phyloP scores from a whole-genome alignment of 2,329 filamentous ascomycete genomes.

The Alternaria brassicicola region DNA sequence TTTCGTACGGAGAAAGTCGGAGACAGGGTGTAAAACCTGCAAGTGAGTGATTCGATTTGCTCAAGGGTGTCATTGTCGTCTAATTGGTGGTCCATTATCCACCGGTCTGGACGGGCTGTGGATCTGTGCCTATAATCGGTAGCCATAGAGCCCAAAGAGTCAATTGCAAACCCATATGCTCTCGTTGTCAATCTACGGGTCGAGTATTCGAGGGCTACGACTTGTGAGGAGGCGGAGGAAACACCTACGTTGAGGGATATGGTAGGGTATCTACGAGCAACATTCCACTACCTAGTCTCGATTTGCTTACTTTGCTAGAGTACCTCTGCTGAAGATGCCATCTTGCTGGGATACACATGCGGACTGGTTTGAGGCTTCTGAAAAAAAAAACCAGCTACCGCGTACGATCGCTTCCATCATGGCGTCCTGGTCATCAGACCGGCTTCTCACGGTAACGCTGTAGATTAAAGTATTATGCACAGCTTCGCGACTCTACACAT shows the following conservation, averaged over 20 bases:
- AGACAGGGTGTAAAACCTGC: conserved; percentile 13
- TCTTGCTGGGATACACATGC: conserved; percentile 49
- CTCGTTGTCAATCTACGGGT: conserved; percentile 45
- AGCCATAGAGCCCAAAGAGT: conserved; percentile 32
- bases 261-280: not conserved
- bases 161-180: conserved; percentile 47
- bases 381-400: conserved; percentile 29
- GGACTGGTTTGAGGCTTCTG: conserved; percentile 51
- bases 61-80: not conserved
- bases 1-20: not conserved
- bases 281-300: not conserved
- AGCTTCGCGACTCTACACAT: conserved; percentile 45
- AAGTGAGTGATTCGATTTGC: conserved; percentile 1
- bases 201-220: conserved; percentile 54
- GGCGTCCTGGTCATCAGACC: not conserved
- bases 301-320: conserved; percentile 51
- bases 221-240: conserved; percentile 50
- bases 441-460: conserved; percentile 28
- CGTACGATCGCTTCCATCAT: not conserved
- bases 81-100: not conserved
- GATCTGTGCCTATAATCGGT: not conserved
- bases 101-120: not conserved
- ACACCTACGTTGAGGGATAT: conserved; percentile 15
- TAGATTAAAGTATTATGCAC: conserved; percentile 55
- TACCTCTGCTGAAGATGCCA: conserved; percentile 50